Evolutionary conservation across 352 stramenopile species (phyloP), one percentile per base, ranked within the genome.

Genomic region (Globisporangium acanthophoron): DNA sequence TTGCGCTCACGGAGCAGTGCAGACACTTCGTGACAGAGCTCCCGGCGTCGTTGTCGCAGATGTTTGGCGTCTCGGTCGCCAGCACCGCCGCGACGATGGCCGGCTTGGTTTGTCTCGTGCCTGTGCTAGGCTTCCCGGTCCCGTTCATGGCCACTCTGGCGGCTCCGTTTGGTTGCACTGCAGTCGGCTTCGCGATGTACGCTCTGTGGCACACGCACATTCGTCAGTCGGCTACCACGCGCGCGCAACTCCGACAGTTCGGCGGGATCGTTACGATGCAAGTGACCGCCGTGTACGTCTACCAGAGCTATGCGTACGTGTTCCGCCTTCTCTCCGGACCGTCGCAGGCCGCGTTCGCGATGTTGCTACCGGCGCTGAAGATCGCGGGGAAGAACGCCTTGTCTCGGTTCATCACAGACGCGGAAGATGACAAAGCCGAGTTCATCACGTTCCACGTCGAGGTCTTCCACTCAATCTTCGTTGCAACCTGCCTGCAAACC

Each of bases 381-480:
- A 21, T 58, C 2, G 53, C 12, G 16, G 24, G 12, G 1, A 58
- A 43, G 41, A 58, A 49, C 37, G n/a, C 13, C 11, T 33, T 58
- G 40, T 31, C 40, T 24, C 21, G 33, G 6, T 9, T 58, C 29
- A 31, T 58, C 13, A 9, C 1, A 16, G 4, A 51, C 20, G 20
- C 20, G 16, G n/a, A 58, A 15, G 53, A 58, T 7, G 21, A 24
- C 40, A 58, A 58, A 12, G 5, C 29, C 24, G 53, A 44, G 20
- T 58, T 51, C 31, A 35, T 41, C 13, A 46, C 24, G 7, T 58
- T 58, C 53, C n/a, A 58, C 43, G 18, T 45, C 40, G 40, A 45
- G 18, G 40, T 45, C 40, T 45, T 20, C 40, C 40, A 45, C 40
- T 45, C 53, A 0, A 41, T 58, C 37, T 50, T 50, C 20, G 40